phyloP scores from a whole-genome alignment of 306 rosid species.

The Sicyos baderoa region DNA sequence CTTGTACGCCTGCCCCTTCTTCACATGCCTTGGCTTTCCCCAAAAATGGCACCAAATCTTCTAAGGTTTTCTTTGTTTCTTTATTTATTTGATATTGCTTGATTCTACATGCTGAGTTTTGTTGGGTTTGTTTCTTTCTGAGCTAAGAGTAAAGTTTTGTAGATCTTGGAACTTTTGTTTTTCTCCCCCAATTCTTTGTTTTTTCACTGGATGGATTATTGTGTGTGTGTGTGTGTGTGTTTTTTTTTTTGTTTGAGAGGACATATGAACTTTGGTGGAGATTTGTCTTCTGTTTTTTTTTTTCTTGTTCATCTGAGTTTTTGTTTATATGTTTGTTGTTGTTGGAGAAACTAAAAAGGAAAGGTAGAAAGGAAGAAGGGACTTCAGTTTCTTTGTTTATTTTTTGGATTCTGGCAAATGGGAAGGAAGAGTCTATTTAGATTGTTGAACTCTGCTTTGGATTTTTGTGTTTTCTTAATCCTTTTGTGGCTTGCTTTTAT shows the following conservation, averaged over 20 bases:
- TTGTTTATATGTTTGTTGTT: background rate
- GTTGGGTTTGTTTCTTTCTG: no score
- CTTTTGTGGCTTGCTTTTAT: background rate
- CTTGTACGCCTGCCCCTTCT: conserved; percentile 40
- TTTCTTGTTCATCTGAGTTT: background rate
- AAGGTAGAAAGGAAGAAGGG: background rate
- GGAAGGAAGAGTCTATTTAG: background rate
- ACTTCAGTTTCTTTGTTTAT: background rate
- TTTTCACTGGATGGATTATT: background rate
- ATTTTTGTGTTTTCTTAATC: background rate
- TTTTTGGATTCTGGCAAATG: no score
- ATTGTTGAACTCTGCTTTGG: background rate
- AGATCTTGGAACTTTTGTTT: background rate
- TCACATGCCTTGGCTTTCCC: conserved; percentile 36
- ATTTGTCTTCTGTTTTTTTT: no score
- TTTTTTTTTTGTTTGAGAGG: no score
- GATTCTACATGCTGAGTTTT: background rate
- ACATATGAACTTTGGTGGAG: no score
- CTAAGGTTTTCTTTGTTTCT: conserved; percentile 38
- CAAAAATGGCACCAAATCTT: conserved; percentile 39
- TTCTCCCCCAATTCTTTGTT: background rate
- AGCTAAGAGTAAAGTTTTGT: background rate
- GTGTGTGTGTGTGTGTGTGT: background rate
- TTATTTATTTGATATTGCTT: no score
- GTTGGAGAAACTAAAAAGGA: background rate